Evolutionary conservation across 805 yeast species (phyloP), one percentile per base, ranked within the genome.

Genomic region (Hermanozyma aechmeae): DNA sequence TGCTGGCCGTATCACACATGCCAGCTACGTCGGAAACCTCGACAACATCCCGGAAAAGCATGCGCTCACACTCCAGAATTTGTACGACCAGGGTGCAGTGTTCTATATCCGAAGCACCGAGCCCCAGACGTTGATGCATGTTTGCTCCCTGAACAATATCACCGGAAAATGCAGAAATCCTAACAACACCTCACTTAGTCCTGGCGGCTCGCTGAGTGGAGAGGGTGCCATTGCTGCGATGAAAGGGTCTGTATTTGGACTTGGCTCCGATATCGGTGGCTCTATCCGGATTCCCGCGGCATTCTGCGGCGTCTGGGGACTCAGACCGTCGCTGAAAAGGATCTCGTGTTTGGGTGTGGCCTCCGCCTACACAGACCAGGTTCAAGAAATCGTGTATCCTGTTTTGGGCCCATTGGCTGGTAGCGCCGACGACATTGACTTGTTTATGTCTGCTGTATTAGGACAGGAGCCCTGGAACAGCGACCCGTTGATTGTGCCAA

Each of bases 201-300:
- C 43, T 1, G 43, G 45, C 4, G 45, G 45, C 3, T 40, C 45
- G 5, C 39, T 43, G 4, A 32, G 38, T 21, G 45, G 45, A 6
- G 45, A 40, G 17, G 45, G 45, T 21, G 45, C 39, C 4, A 33
- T 40, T 25, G 41, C 42, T 6, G 43, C 45, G 10, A 34, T 39
- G 35, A 37, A 38, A 15, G 45, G 45, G 19, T 32, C 39, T 17
- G 43, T 37, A 14, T 39, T 40, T 15, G 45, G 45, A 3, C 25
- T 40, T 24, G 45, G 45, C 4, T 37, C 42, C 23, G 45, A 40
- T 22, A 40, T 40, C 13, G 45, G 45, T 3, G 45, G 45, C 10
- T 39, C 43, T 21, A 38, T 40, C 24, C 29, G 45, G 15, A 28
- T 38, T 14, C 45, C 45, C 11, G 45, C 45, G 2, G 45, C 41